Percentiles rank a stretch among this genome's conserved stretches.
Conservation (phyloP, 73 alveolate genomes). For the Paramecium sonneborni region DNA sequence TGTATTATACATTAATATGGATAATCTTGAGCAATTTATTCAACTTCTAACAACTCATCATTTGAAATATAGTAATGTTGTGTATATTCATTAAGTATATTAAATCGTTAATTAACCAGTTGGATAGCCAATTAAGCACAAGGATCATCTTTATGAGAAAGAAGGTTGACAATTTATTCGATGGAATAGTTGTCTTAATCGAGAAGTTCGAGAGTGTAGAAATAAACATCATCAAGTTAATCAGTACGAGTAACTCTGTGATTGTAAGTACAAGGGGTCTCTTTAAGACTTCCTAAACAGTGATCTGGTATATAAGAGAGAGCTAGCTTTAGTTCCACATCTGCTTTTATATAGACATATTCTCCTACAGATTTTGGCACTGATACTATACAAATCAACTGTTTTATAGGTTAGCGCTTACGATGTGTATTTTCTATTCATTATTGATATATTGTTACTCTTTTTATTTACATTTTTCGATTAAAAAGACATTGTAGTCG, state of each 20-base stretch:
- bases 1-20: constrained; percentile 29
- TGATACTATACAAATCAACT: constrained; percentile 25
- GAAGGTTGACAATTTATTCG: neutral
- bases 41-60: constrained; percentile 8
- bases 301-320: neutral
- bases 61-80: neutral
- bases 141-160: neutral
- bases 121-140: constrained; percentile 3
- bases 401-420: neutral
- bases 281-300: constrained; percentile 28
- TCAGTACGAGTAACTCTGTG: constrained; percentile 51
- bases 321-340: constrained; percentile 52
- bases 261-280: constrained; percentile 40
- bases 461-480: neutral
- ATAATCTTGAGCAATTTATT: neutral
- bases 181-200: neutral
- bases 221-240: constrained; percentile 27
- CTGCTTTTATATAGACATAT: neutral
- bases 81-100: neutral
- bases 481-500: neutral
- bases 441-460: neutral
- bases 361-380: neutral
- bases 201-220: constrained; percentile 43
- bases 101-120: neutral
- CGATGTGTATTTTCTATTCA: neutral